phyloP scores from a whole-genome alignment of 257 asterid genomes.

The Plantago major region DNA sequence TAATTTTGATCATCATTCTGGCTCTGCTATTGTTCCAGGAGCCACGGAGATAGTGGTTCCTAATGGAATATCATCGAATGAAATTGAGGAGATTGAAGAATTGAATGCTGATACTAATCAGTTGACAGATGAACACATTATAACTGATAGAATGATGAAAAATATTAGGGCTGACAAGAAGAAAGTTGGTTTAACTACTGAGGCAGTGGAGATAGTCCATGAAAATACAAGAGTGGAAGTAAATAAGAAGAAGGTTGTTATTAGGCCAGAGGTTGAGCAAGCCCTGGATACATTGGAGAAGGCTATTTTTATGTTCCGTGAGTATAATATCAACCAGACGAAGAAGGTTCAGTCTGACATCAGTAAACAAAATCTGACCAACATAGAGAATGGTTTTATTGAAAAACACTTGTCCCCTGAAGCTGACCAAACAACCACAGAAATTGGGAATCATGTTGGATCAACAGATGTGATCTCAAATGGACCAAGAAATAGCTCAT shows the following conservation, averaged over 20 bases:
- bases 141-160: constrained; percentile 22
- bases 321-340: constrained; percentile 23
- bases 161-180: constrained; percentile 17
- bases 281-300: constrained; percentile 65
- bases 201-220: constrained; percentile 32
- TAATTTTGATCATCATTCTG: constrained; percentile 15
- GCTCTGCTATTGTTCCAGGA: constrained; percentile 16
- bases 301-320: constrained; percentile 49
- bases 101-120: constrained; percentile 24
- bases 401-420: constrained; percentile 24
- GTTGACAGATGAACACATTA: constrained; percentile 18
- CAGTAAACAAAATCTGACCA: constrained; percentile 7
- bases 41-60: constrained; percentile 17
- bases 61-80: constrained; percentile 23
- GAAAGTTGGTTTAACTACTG: constrained; percentile 25
- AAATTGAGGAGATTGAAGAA: constrained; percentile 57
- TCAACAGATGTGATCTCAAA: constrained; percentile 24
- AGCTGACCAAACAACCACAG: constrained; percentile 23
- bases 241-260: constrained; percentile 19
- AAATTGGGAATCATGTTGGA: constrained; percentile 15
- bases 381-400: constrained; percentile 21
- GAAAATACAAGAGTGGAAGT: constrained; percentile 19
- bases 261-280: constrained; percentile 37
- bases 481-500: constrained; percentile 46
- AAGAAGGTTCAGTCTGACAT: constrained; percentile 14